These are phyloP conservation scores for Piedraia hortae DNA, from an alignment of 2,329 filamentous ascomycete genomes.

Conservation along the genomic window DNA sequence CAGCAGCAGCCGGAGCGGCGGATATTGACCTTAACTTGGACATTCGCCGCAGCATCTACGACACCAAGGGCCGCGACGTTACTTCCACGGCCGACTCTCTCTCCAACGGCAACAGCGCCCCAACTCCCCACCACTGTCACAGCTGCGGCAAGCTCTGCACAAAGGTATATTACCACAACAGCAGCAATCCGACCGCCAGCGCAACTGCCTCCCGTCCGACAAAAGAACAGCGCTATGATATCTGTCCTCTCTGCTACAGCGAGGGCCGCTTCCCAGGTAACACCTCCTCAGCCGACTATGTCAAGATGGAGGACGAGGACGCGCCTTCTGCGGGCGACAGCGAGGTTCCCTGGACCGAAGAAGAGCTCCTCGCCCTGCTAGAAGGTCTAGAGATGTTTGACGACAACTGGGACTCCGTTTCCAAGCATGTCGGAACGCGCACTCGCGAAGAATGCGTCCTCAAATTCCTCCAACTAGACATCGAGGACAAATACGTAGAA, in stretches of 20 bases:
- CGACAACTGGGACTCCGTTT: conserved; percentile 82
- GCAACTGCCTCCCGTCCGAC: conserved; percentile 23
- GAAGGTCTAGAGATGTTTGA: conserved; percentile 83
- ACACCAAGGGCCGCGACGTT: conserved; percentile 67
- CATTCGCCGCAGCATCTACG: conserved; percentile 83
- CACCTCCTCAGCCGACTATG: conserved; percentile 54
- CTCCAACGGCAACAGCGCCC: conserved; percentile 14
- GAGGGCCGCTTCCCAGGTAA: conserved; percentile 61
- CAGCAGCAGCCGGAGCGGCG: conserved; percentile 41
- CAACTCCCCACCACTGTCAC: conserved; percentile 49
- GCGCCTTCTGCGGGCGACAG: conserved; percentile 56
- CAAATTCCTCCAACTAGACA: conserved; percentile 86
- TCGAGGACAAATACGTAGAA: conserved; percentile 90
- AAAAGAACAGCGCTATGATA: conserved; percentile 44
- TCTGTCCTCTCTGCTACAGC: conserved; percentile 76
- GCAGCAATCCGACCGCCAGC: conserved; percentile 26
- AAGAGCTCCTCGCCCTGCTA: conserved; percentile 64
- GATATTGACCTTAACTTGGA: conserved; percentile 67
- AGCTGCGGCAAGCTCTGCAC: conserved; percentile 82
- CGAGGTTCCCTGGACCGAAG: conserved; percentile 73
- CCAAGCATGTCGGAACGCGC: conserved; percentile 72
- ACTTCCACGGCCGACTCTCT: conserved; percentile 20
- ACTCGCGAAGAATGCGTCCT: conserved; percentile 89
- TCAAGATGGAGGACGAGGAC: conserved; percentile 66
- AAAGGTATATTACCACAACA: conserved; percentile 39